Conservation (phyloP, 345 rosid genomes). For the Mallotus nudiflorus region DNA sequence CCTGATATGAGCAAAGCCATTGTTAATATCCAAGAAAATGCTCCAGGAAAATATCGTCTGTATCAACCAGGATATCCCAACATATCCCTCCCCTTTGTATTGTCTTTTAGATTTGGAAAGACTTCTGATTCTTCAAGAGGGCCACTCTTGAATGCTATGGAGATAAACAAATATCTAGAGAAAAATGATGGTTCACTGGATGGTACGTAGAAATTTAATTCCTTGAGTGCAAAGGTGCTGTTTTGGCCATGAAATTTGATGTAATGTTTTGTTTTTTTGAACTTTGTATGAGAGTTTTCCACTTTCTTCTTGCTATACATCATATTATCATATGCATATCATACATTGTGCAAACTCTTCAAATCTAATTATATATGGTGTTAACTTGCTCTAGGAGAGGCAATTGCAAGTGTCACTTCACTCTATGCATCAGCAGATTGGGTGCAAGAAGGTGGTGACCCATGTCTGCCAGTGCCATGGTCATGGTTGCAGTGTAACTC, state of each 20-base stretch:
- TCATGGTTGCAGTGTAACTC: constrained; percentile 84
- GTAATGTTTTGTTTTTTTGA: constrained; percentile 9
- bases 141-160: constrained; percentile 95
- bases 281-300: neutral
- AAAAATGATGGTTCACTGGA: constrained; percentile 76
- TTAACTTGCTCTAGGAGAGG: constrained; percentile 51
- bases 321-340: constrained; percentile 10
- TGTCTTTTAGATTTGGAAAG: constrained; percentile 72
- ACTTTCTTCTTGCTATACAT: neutral
- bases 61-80: constrained; percentile 89
- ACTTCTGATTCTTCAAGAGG: constrained; percentile 87
- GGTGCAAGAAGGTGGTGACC: constrained; percentile 98
- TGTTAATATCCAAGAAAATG: constrained; percentile 90
- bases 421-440: constrained; percentile 61
- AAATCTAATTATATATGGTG: constrained; percentile 19
- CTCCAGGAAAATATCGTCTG: constrained; percentile 66
- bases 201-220: constrained; percentile 46
- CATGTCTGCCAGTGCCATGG: constrained; percentile 93
- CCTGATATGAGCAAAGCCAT: constrained; percentile 74
- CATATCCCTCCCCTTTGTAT: constrained; percentile 76
- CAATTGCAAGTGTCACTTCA: constrained; percentile 50
- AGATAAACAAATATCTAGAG: constrained; percentile 70
- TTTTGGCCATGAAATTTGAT: neutral
- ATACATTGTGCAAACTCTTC: neutral
- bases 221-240: neutral